These are phyloP conservation scores for Apiotrichum montevideense DNA, from an alignment of 1,284 basidiomycete species.

Conservation along the genomic window DNA sequence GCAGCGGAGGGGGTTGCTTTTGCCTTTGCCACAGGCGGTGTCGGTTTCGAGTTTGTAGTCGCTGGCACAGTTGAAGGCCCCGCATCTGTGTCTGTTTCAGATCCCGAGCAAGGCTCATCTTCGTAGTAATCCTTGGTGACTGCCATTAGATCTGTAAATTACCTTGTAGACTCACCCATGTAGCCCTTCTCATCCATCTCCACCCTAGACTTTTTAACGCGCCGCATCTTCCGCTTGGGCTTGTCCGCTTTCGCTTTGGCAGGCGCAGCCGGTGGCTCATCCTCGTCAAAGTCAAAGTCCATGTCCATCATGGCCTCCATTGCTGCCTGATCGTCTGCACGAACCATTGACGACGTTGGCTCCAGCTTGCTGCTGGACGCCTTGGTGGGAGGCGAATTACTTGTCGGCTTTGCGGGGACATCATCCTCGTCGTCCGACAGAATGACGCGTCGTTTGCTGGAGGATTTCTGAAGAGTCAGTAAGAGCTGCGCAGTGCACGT, in stretches of 20 bases:
- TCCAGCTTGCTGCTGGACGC: slow-evolving; percentile 12
- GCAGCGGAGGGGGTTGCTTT: slow-evolving; percentile 3
- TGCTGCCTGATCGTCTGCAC: slow-evolving; percentile 36
- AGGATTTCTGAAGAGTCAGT: neutral
- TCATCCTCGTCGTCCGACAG: slow-evolving; percentile 34
- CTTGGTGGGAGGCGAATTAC: too few relatives aligned
- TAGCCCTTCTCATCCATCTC: slow-evolving; percentile 40
- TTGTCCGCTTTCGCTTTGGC: neutral
- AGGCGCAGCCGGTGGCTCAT: neutral
- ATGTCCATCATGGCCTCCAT: slow-evolving; percentile 45
- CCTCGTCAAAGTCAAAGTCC: slow-evolving; percentile 29
- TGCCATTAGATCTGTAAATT: slow-evolving; percentile 1
- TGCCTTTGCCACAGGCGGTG: neutral
- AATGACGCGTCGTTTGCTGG: slow-evolving; percentile 29
- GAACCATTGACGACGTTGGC: slow-evolving; percentile 32
- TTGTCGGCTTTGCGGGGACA: neutral
- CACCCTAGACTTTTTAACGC: slow-evolving; percentile 35
- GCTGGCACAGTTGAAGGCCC: neutral
- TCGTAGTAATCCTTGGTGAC: slow-evolving; percentile 33
- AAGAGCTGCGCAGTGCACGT: neutral
- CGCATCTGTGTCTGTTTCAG: slow-evolving; percentile 23
- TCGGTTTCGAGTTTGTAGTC: neutral
- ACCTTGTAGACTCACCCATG: slow-evolving; percentile 29
- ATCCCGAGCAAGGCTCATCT: slow-evolving; percentile 31
- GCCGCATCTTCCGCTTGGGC: slow-evolving; percentile 15